Evolutionary conservation across 768 basidiomycete species (phyloP), one percentile per base, ranked within the genome.

Genomic region (Lactarius vividus): DNA sequence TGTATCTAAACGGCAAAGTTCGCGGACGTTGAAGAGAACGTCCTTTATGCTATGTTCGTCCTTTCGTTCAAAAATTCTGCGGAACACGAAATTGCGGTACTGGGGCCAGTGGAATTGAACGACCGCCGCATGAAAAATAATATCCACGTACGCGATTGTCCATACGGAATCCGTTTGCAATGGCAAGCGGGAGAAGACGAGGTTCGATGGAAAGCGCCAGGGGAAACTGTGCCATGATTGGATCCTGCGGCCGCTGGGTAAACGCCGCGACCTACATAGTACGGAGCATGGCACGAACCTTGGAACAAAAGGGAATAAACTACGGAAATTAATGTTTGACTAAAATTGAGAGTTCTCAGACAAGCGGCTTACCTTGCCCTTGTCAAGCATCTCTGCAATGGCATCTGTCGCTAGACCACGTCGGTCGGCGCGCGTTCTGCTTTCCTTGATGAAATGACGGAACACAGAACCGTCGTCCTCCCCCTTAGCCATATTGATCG

Each of bases 81-180:
- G 87, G 73, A 92, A 91, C n/a, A 92, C 86, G 71, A 91, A 92
- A 73, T 92, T 86, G 55, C 89, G 88, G 74, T 92, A 90, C 89
- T 92, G 67, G 33, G 49, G 42, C 37, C 33, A 66, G 39, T 33
- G 59, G 53, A 13, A 49, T 53, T 62, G 31, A 58, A 28, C 29
- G 13, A 11, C 5, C 8, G 35, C 3, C 20, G 4, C 4, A 0
- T 35, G 44, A 55, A 13, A 44, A 58, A 49, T 56, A 62, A 42
- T 37, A 59, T 57, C 33, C 49, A 68, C 74, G 63, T 75, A 87
- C 89, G 80, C 90, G 90, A 74, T 82, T 82, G 72, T 92, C 89
- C 88, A 92, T 88, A 44, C 77, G 77, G 74, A 92, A 92, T 16
- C 90, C 90, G 75, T 92, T 92, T 29, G 80, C 79, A 42, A 84